These are phyloP conservation scores for Monosporascus ibericus DNA, from an alignment of 2,329 filamentous ascomycete species.

Conservation along the genomic window DNA sequence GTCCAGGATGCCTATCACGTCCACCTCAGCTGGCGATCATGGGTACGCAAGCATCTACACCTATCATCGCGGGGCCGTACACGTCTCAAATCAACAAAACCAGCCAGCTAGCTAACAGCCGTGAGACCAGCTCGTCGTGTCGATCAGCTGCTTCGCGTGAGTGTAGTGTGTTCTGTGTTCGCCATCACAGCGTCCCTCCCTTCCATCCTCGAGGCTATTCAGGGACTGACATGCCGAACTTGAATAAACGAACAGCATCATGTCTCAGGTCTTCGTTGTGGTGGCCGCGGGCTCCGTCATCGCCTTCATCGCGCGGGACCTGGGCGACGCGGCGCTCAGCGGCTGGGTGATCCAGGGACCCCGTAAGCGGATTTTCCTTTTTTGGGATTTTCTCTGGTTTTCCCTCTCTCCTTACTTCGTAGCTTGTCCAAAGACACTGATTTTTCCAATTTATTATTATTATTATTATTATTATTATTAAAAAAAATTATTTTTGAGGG, in stretches of 20 bases:
- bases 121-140: constrained; percentile 26
- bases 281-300: constrained; percentile 50
- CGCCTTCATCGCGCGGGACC: constrained; percentile 48
- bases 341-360: constrained; percentile 47
- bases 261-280: constrained; percentile 50
- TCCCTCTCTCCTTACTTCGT: too few species aligned
- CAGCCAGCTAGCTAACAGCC: neutral
- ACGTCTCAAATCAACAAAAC: neutral
- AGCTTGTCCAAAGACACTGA: too few species aligned
- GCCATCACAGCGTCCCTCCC: neutral
- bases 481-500: too few species aligned
- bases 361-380: neutral
- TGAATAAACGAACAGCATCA: constrained; percentile 28
- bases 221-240: neutral
- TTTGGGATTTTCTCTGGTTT: too few species aligned
- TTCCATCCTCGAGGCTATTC: neutral
- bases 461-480: too few species aligned
- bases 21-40: constrained; percentile 48
- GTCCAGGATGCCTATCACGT: constrained; percentile 32
- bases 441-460: too few species aligned
- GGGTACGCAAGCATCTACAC: constrained; percentile 27
- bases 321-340: constrained; percentile 42
- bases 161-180: constrained; percentile 7
- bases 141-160: constrained; percentile 43
- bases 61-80: neutral